Conservation (phyloP, 768 basidiomycete genomes). For the Lactifluus piperatus region DNA sequence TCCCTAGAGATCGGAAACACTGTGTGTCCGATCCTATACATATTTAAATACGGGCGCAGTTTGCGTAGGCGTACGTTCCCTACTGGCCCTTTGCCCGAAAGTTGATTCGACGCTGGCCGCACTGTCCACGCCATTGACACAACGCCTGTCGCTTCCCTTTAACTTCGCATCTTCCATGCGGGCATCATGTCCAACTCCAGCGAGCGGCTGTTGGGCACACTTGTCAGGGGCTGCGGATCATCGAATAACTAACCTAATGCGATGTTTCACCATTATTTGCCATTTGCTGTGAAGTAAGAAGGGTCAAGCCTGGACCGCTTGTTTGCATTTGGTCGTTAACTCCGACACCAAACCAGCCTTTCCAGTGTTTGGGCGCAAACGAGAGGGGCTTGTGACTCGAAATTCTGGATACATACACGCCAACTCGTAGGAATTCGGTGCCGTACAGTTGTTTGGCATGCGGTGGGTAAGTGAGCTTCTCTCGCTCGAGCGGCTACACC, state of each 20-base stretch:
- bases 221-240: neutral
- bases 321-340: neutral
- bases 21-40: neutral
- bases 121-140: neutral
- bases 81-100: neutral
- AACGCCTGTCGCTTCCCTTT: neutral
- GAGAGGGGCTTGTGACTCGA: neutral
- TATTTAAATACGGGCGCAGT: neutral
- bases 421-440: constrained; percentile 6
- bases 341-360: neutral
- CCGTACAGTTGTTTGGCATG: constrained; percentile 7
- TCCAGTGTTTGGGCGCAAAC: too few relatives aligned
- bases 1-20: neutral
- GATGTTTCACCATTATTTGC: neutral
- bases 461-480: too few relatives aligned
- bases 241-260: neutral
- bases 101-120: neutral
- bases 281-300: neutral
- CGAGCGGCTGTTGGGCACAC: neutral
- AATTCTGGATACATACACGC: too few relatives aligned
- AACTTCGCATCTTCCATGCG: neutral
- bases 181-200: neutral
- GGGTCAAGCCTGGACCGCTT: neutral
- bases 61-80: neutral
- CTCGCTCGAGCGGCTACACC: neutral